Base-by-base conservation (phyloP, 106 monocot species). In the Triglochin maritima region DNA sequence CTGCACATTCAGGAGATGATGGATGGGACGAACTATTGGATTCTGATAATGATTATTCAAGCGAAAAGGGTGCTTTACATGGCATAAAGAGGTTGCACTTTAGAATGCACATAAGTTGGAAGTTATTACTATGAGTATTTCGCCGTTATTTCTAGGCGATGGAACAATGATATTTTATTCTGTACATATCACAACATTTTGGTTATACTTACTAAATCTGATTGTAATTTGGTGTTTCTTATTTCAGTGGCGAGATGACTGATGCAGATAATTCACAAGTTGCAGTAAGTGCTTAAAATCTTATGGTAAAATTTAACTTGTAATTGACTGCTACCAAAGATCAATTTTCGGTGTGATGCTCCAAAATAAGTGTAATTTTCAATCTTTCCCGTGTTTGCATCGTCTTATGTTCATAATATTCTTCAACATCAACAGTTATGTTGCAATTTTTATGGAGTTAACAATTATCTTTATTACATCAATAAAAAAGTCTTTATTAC, bases 1-100 rank as follows among this genome's bases (percentile, higher is more conserved):
- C 77, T 78, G 71, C 82, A 84, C 74, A 6, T 81, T 80, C 82
- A 86, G 90, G 85, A 63, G 83, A 86, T 78, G 81, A 68, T 83
- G 85, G 71, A 77, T 86, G 76, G 56, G 86, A 81, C 69, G 81
- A 82, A 74, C 68, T 74, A 74, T 74, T 60, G 46, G 82, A 64
- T 65, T 68, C 84, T 56, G 80, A 86, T 71, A 77, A 65, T 77
- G 77, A 81, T 79, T 72, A 77, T 72, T 63, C 81, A 53, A 52
- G 74, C 77, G 69, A 72, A 57, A 83, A 79, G 82, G 76, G 64
- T 74, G 77, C 72, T 80, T 77, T 74, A 71, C 12, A 73, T 80
- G 72, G 79, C 46, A 46, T 47, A 69, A 64, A 67, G 79, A 90
- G 86, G 90, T 86, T 78, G 72, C 79, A 83, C 79, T 80, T 77